phyloP scores from a whole-genome alignment of 148 eudicot species.

The Rhododendron ferrugineum region DNA sequence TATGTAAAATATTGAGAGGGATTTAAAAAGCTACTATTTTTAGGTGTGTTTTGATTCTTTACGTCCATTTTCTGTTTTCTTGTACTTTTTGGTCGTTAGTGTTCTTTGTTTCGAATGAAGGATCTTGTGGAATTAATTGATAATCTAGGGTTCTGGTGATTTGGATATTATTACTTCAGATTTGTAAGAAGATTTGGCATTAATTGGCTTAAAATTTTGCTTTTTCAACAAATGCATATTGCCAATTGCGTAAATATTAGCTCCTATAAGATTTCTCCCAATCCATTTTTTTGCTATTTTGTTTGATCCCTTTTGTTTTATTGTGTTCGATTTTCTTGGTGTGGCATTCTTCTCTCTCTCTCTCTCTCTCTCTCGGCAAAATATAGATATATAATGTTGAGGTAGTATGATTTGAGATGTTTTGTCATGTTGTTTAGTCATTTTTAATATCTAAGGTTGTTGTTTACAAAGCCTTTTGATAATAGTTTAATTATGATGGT shows the following conservation, averaged over 20 bases:
- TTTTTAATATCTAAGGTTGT: background rate
- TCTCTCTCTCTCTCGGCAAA: background rate
- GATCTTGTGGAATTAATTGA: background rate
- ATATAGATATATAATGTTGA: no score
- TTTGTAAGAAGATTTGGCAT: background rate
- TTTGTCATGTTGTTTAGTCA: background rate
- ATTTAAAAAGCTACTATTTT: background rate
- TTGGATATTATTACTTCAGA: background rate
- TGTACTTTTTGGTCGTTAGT: background rate
- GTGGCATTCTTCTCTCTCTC: background rate
- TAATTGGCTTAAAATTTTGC: background rate
- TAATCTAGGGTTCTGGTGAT: constrained; percentile 2
- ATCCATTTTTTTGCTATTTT: background rate
- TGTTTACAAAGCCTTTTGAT: constrained; percentile 7
- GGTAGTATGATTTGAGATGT: background rate
- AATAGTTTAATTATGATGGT: background rate
- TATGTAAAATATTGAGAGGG: background rate
- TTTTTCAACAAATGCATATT: background rate
- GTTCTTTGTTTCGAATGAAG: background rate
- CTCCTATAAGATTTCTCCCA: background rate
- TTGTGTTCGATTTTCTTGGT: constrained; percentile 6
- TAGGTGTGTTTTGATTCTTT: background rate
- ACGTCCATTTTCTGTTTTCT: background rate
- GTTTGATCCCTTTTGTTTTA: background rate
- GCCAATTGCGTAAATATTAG: constrained; percentile 4